Base-by-base conservation (phyloP, 75 land plant genomes). In the Ceratopteris richardii region DNA sequence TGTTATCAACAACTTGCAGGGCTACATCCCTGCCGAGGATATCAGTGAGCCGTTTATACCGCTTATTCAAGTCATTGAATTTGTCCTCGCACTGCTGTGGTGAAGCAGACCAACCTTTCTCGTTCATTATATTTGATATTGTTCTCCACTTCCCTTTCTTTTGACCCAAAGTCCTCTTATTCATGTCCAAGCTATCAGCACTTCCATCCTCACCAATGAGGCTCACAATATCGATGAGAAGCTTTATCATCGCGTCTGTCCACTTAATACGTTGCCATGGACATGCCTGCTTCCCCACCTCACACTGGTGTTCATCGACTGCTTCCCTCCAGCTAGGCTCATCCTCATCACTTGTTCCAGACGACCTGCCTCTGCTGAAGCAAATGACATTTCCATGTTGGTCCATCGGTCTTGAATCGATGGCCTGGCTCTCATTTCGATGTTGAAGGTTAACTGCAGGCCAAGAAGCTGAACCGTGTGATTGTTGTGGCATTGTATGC, bases 71-170 rank as follows among this genome's bases (percentile, higher is more conserved):
- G 54, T 83, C 87, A 66, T 83, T 83, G 57, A 83, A 83, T 66
- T 83, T 84, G 51, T 84, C 83, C 63, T 84, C 87, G 44, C 87
- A 84, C 54, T 84, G 87, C 65, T 84, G 87, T 16, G 87, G 87
- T 0, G 87, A 84, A 27, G 77, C 87, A 57, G 42, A 74, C 46
- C 66, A 77, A n/a, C 83, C 83, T 42, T 60, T 71, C 33, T 71
- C 74, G n/a, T 65, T 39, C 87, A 84, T 84, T 1, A 77, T 39
- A 47, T 66, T 71, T 0, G 87, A 84, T 10, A 84, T 80, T 4
- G 73, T 61, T 62, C 77, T 84, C 88, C 88, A 84, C 60, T 84
- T 84, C 0, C 88, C 88, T 63, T 84, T 84, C 71, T 84, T 84
- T 61, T 80, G 88, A 30, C 77, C 59, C 20, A 66, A 12, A 33